A percentile compares a stretch with the other conserved stretches of the same genome.
Conservation (phyloP, 306 rosid species). For the Trifolium repens region DNA sequence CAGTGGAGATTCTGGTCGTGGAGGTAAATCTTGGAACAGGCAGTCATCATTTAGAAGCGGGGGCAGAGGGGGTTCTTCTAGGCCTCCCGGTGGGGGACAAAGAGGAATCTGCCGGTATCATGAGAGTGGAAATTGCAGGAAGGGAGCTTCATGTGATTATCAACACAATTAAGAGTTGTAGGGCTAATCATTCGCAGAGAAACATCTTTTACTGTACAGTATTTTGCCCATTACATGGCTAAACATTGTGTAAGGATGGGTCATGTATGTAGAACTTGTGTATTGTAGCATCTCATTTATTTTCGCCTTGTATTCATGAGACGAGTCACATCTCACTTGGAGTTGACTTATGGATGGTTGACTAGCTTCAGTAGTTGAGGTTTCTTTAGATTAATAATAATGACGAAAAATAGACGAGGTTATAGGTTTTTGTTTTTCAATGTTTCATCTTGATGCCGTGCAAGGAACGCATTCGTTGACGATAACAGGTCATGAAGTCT, state of each 20-base stretch:
- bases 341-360: constrained; percentile 36
- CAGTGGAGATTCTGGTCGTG: constrained; percentile 70
- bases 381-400: constrained; percentile 29
- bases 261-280: constrained; percentile 53
- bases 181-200: constrained; percentile 44
- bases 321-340: constrained; percentile 34
- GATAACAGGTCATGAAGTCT: not conserved
- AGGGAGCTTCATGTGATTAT: constrained; percentile 84
- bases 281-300: constrained; percentile 47
- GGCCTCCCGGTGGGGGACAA: constrained; percentile 76
- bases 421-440: not conserved
- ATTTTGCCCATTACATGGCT: constrained; percentile 47
- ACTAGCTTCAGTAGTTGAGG: constrained; percentile 17
- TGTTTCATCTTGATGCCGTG: not conserved
- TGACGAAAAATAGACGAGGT: not conserved
- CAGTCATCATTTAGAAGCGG: constrained; percentile 69
- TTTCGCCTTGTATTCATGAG: constrained; percentile 33
- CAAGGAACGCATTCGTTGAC: not conserved
- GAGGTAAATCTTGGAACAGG: constrained; percentile 75
- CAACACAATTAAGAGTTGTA: constrained; percentile 65
- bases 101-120: constrained; percentile 79
- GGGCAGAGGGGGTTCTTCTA: constrained; percentile 70
- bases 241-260: constrained; percentile 53
- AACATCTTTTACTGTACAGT: constrained; percentile 79
- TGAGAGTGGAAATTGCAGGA: constrained; percentile 89